Conservation (phyloP, 495 filamentous ascomycete genomes). For the Aspergillus incahuasiensis region DNA sequence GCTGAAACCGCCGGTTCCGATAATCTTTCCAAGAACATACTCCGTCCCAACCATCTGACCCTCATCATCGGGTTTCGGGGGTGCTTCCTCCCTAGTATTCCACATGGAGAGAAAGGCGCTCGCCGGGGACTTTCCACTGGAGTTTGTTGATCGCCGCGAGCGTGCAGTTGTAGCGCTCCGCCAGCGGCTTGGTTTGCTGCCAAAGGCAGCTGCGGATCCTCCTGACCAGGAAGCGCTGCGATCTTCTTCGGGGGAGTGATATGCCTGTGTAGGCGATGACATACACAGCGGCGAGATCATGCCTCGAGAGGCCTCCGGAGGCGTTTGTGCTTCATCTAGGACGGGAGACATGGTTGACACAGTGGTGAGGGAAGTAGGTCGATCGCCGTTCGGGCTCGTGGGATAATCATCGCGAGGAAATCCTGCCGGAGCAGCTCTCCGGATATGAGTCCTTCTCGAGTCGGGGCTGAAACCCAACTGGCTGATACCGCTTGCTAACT, state of each 20-base stretch:
- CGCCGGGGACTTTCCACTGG: constrained; percentile 50
- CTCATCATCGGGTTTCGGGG: constrained; percentile 58
- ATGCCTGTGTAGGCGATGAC: constrained; percentile 39
- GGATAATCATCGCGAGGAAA: constrained; percentile 21
- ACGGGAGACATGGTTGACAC: constrained; percentile 51
- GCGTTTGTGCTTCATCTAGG: constrained; percentile 49
- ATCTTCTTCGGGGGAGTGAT: constrained; percentile 45
- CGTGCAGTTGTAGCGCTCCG: constrained; percentile 35
- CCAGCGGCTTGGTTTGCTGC: constrained; percentile 38
- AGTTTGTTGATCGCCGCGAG: constrained; percentile 44
- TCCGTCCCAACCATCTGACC: constrained; percentile 68
- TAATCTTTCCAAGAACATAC: constrained; percentile 68
- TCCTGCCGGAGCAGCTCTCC: constrained; percentile 29
- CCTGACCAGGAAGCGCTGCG: constrained; percentile 45
- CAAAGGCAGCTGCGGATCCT: constrained; percentile 36
- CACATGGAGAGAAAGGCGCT: constrained; percentile 59
- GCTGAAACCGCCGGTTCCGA: constrained; percentile 69
- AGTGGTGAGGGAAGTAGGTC: constrained; percentile 57
- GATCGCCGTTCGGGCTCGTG: constrained; percentile 29
- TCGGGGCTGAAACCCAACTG: constrained; percentile 22
- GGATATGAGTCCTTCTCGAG: constrained; percentile 19
- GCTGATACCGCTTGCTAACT: constrained; percentile 14
- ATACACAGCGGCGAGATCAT: constrained; percentile 51
- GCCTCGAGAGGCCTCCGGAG: constrained; percentile 43
- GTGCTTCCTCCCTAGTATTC: constrained; percentile 40